Evolutionary conservation across 2,329 filamentous ascomycete species (phyloP), one percentile per base, ranked within the genome.

Genomic region (Coleophoma crateriformis): DNA sequence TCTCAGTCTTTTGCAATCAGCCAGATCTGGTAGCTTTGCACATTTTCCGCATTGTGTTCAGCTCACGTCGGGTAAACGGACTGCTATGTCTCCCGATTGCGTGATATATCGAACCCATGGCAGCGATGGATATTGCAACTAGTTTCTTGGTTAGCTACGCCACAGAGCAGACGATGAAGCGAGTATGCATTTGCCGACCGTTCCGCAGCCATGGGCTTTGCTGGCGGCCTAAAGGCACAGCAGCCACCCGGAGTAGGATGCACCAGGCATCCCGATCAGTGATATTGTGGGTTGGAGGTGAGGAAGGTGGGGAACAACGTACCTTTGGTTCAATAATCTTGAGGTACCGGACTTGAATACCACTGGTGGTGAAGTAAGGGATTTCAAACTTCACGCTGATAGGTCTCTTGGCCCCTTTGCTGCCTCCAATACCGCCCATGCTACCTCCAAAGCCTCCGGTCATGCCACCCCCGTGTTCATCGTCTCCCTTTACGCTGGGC

Each of bases 261-360:
- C 15, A 12, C 13, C 15, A 17, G 35, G 15, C 7, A 8, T 7
- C 12, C 35, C 14, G 7, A 38, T 38, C 32, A 3, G 14, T 22
- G 7, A 7, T n/a, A 27, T 13, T 4, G 32, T 10, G 6, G 7
- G 40, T 2, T 8, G 17, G 8, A 10, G 17, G 17, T 7, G 22
- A 33, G 27, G 15, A 12, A 33, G 11, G 14, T 15, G 22, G 41
- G 7, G 4, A 11, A 17, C 35, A 41, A 69, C 81, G 63, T 75
- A 96, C 92, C 89, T 99, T 99, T 43, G 94, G 94, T 72, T 99
- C 94, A 56, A 95, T 97, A 64, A 99, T 99, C 80, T 99, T 99
- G 68, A 99, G 72, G 69, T 99, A 99, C 64, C 94, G 83, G 63
- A 99, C 94, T 71, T 99, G 95, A 60, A 99, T 99, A 57, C 94